These are phyloP conservation scores for Persicaria maculosa DNA, from an alignment of 148 eudicot species.

Conservation along the genomic window DNA sequence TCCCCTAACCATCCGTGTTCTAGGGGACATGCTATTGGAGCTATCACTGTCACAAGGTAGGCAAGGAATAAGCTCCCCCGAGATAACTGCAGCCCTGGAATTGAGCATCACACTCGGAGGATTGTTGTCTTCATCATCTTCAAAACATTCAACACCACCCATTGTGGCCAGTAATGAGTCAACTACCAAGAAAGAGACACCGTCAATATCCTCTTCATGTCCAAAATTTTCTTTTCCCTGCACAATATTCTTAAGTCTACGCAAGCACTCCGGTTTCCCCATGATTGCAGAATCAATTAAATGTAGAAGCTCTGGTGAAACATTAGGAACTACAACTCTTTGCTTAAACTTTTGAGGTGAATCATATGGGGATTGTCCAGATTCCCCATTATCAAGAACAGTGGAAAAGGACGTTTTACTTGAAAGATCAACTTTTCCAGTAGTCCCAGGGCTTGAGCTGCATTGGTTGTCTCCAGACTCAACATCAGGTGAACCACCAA, in stretches of 20 bases:
- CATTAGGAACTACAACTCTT: conserved; percentile 65
- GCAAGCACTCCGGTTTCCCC: conserved; percentile 97
- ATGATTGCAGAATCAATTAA: conserved; percentile 95
- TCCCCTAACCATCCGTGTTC: conserved; percentile 98
- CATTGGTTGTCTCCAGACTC: conserved; percentile 31
- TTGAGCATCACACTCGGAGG: conserved; percentile 99
- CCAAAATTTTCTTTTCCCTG: conserved; percentile 67
- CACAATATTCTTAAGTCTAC: conserved; percentile 71
- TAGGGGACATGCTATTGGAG: conserved; percentile 75
- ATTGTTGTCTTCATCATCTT: conserved; percentile 81
- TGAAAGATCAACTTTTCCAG: conserved; percentile 20
- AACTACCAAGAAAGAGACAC: conserved; percentile 70
- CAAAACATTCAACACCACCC: conserved; percentile 99
- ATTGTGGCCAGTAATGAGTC: conserved; percentile 97
- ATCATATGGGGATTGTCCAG: conserved; percentile 41
- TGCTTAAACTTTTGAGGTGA: conserved; percentile 61
- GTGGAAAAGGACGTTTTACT: conserved; percentile 36
- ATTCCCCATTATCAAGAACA: conserved; percentile 40
- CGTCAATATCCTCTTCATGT: conserved; percentile 51
- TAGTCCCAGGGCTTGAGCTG: conserved; percentile 39
- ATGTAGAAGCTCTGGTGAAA: conserved; percentile 92
- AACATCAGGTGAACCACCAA: conserved; percentile 33
- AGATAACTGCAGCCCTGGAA: conserved; percentile 93
- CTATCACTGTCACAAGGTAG: conserved; percentile 66
- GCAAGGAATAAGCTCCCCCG: conserved; percentile 92